These are phyloP conservation scores for Pythium myriotylum DNA, from an alignment of 352 stramenopile species.

Conservation along the genomic window DNA sequence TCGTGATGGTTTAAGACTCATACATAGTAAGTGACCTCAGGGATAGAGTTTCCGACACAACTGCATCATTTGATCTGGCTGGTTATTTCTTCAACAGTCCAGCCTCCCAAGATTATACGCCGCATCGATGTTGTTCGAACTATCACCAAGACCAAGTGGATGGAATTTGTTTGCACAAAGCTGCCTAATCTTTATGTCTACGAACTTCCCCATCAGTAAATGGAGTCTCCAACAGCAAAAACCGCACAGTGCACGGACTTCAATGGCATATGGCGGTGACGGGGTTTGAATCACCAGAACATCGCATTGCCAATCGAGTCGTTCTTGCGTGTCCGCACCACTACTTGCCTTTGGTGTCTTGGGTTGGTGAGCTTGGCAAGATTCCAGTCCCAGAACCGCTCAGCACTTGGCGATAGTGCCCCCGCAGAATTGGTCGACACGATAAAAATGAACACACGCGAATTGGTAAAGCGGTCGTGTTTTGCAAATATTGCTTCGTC, in stretches of 20 bases:
- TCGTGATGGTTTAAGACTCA: neutral
- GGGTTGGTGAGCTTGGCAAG: neutral
- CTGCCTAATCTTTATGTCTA: slow-evolving; percentile 78
- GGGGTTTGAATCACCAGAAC: neutral
- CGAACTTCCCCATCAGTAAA: slow-evolving; percentile 93
- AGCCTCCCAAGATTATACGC: slow-evolving; percentile 24
- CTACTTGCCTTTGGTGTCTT: too few relatives aligned
- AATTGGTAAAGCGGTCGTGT: slow-evolving; percentile 24
- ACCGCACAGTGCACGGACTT: slow-evolving; percentile 87
- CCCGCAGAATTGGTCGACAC: slow-evolving; percentile 95
- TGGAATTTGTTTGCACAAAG: slow-evolving; percentile 87
- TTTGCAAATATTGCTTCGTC: slow-evolving; percentile 24
- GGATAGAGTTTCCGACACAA: too few relatives aligned
- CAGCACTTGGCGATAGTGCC: slow-evolving; percentile 93
- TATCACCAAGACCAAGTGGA: slow-evolving; percentile 90
- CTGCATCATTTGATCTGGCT: neutral
- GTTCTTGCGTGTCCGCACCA: too few relatives aligned
- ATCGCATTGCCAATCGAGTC: neutral
- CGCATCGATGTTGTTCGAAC: slow-evolving; percentile 83
- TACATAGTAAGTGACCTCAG: neutral
- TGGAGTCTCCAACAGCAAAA: slow-evolving; percentile 95
- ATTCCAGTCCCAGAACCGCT: slow-evolving; percentile 86
- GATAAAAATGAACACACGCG: slow-evolving; percentile 86
- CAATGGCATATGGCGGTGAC: neutral
- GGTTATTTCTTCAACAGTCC: neutral